Conservation (phyloP, 139 green algal species). For the Auxenochlorella pyrenoidosa region DNA sequence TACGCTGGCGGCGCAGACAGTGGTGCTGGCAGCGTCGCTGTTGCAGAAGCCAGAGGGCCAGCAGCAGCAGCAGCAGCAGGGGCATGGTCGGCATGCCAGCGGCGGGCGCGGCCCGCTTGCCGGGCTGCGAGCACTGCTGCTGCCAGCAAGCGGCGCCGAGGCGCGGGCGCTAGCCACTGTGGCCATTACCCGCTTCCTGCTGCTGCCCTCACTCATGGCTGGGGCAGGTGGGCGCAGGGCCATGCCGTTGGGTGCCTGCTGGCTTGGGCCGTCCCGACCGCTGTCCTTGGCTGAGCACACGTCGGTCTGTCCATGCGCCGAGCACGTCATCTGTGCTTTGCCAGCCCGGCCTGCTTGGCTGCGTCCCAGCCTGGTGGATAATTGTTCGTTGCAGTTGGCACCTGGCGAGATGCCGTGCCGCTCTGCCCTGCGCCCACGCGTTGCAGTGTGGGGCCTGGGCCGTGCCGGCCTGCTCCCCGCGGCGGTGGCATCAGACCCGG, state of each 20-base stretch:
- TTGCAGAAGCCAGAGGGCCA: background rate
- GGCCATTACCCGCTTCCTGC: constrained; percentile 49
- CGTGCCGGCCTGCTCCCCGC: constrained; percentile 17
- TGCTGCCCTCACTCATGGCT: constrained; percentile 48
- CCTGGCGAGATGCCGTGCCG: no score
- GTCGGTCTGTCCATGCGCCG: no score
- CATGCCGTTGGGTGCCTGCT: background rate
- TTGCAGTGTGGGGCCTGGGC: background rate
- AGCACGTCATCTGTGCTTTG: no score
- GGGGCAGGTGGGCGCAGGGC: constrained; percentile 9
- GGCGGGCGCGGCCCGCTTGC: background rate
- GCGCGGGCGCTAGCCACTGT: constrained; percentile 46
- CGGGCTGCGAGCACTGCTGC: background rate
- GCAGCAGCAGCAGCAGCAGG: background rate
- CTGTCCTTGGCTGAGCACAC: no score
- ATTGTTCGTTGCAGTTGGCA: no score
- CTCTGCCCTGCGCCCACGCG: no score
- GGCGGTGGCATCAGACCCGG: constrained; percentile 26
- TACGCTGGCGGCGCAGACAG: constrained; percentile 60
- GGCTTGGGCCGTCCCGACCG: no score
- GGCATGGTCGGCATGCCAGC: background rate
- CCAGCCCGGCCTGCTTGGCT: no score
- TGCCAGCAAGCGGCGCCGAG: constrained; percentile 34
- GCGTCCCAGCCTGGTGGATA: no score
- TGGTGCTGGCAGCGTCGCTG: constrained; percentile 72